Percentiles rank a stretch among this genome's conserved stretches.
Conservation (phyloP, 169 alveolate species). For the Cryptosporidium sp. region DNA sequence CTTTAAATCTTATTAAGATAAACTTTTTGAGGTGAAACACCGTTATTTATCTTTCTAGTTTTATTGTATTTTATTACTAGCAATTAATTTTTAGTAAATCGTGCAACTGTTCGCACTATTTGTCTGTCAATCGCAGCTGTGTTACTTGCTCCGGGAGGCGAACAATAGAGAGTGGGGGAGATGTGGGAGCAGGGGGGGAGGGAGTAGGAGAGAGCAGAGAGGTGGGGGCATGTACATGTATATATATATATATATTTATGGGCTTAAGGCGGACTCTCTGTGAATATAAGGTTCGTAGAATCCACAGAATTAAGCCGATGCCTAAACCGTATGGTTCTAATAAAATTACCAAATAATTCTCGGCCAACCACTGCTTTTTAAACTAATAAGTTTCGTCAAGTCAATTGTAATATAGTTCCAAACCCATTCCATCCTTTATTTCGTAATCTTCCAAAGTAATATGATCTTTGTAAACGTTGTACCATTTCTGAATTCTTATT, state of each 20-base stretch:
- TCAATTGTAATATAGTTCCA: slow-evolving; percentile 97
- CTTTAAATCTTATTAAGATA: slow-evolving; percentile 23
- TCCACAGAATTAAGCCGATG: not conserved
- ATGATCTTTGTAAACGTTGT: slow-evolving; percentile 96
- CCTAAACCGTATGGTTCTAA: not conserved
- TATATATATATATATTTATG: not conserved
- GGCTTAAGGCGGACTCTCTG: not conserved
- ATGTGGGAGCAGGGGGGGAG: not conserved
- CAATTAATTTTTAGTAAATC: slow-evolving; percentile 26
- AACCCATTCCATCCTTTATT: slow-evolving; percentile 97
- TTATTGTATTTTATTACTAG: slow-evolving; percentile 17
- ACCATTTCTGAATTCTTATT: slow-evolving; percentile 96
- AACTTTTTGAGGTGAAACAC: slow-evolving; percentile 16
- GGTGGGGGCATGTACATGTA: no score
- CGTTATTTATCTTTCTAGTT: slow-evolving; percentile 27
- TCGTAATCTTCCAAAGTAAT: slow-evolving; percentile 98
- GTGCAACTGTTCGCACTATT: no score
- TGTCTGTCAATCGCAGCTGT: no score
- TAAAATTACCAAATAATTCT: not conserved
- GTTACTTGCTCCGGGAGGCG: no score
- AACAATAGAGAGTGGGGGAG: not conserved
- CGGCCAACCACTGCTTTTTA: not conserved
- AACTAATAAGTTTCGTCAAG: no score
- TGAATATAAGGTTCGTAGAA: not conserved
- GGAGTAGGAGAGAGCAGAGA: not conserved